Conservation (phyloP, 192 early-diverging fungal genomes). For the Spinellus fusiger region DNA sequence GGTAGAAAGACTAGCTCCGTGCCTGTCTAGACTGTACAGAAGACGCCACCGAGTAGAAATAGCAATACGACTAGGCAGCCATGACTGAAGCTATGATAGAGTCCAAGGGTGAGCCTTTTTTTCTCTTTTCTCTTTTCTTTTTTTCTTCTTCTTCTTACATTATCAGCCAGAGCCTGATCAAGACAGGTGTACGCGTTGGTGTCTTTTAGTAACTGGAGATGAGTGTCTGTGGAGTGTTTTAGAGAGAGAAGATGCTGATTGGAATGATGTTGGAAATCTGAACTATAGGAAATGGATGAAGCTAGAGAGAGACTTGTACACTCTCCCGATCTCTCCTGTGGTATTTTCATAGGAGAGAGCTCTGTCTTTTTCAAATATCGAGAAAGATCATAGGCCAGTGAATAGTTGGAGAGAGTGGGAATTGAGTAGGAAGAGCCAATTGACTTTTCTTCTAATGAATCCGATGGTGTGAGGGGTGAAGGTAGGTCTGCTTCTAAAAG, state of each 20-base stretch:
- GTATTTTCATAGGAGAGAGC: not conserved
- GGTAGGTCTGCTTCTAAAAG: not conserved
- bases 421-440: not conserved
- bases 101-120: not conserved
- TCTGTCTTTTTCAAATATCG: not conserved
- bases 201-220: too few species aligned
- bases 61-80: not conserved
- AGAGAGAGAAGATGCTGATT: not conserved
- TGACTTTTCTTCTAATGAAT: not conserved
- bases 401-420: not conserved
- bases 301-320: not conserved
- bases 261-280: not conserved
- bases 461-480: not conserved
- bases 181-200: slow-evolving; percentile 5
- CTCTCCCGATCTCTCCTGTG: not conserved
- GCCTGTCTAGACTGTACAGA: slow-evolving; percentile 87
- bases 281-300: not conserved
- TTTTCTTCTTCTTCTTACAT: slow-evolving; percentile 8
- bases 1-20: slow-evolving; percentile 84
- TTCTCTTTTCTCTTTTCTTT: not conserved
- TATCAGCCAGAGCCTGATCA: slow-evolving; percentile 5
- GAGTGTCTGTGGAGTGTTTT: not conserved
- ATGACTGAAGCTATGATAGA: not conserved
- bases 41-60: slow-evolving; percentile 53
- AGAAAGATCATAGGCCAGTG: not conserved